Evolutionary conservation across 345 rosid species (phyloP).

Genomic region (Acer saccharum): DNA sequence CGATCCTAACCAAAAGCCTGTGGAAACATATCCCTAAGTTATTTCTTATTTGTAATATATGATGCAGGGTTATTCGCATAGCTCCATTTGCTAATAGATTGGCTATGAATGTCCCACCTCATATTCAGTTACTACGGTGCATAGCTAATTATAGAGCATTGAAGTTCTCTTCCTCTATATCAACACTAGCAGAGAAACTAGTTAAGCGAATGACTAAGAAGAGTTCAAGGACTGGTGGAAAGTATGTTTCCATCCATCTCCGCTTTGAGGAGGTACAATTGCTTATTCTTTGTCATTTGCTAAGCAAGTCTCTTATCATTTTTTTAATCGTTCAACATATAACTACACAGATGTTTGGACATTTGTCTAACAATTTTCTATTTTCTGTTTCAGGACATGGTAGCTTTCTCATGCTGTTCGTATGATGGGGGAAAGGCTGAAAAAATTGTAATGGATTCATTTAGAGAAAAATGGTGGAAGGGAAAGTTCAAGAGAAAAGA

Average conservation of each 20-base stretch:
- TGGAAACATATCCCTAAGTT: conserved; percentile 3
- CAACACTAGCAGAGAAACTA: conserved; percentile 61
- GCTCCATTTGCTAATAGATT: conserved; percentile 95
- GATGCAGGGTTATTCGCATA: conserved; percentile 76
- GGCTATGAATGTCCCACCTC: conserved; percentile 91
- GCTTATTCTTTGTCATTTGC: conserved; percentile 1
- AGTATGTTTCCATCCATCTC: conserved; percentile 83
- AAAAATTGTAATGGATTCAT: conserved; percentile 60
- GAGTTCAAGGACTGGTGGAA: conserved; percentile 72
- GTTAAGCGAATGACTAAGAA: conserved; percentile 68
- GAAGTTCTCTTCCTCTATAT: conserved; percentile 66
- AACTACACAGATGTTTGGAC: background rate
- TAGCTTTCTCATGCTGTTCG: conserved; percentile 92
- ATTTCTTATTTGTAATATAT: conserved; percentile 21
- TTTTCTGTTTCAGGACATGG: conserved; percentile 72
- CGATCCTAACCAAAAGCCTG: conserved; percentile 12
- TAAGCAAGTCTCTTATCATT: conserved; percentile 1
- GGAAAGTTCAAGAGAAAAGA: conserved; percentile 82
- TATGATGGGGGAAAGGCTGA: conserved; percentile 88
- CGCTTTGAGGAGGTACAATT: conserved; percentile 86
- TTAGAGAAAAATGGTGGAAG: conserved; percentile 80
- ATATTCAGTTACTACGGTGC: conserved; percentile 86
- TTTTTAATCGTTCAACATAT: background rate
- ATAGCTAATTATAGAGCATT: conserved; percentile 82
- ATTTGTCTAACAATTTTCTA: conserved; percentile 10